These are phyloP conservation scores for Inga oerstediana DNA, from an alignment of 306 rosid species.

Conservation along the genomic window DNA sequence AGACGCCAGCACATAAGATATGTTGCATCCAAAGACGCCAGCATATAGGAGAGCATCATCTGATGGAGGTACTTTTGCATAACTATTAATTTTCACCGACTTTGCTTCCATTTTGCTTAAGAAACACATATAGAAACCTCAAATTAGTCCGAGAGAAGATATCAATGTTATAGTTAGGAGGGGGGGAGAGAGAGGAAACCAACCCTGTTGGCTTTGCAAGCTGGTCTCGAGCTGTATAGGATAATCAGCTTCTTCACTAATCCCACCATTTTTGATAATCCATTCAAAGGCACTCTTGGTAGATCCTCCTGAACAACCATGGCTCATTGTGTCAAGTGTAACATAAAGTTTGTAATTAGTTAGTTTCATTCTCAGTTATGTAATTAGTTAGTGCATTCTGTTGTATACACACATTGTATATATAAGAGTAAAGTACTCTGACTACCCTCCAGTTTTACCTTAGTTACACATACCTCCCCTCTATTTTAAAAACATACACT, in stretches of 20 bases:
- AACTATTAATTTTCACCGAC: constrained; percentile 41
- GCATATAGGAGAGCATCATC: constrained; percentile 36
- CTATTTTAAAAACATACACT: too few species aligned
- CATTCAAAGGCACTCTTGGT: neutral
- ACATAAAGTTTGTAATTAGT: too few species aligned
- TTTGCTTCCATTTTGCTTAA: constrained; percentile 37
- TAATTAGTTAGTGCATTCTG: too few species aligned
- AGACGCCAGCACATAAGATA: constrained; percentile 17
- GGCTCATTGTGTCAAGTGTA: neutral
- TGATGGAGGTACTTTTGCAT: constrained; percentile 42
- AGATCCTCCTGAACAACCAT: neutral
- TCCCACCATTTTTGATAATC: neutral
- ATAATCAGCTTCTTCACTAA: neutral
- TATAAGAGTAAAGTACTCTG: too few species aligned
- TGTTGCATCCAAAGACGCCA: too few species aligned
- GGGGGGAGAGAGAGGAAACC: too few species aligned
- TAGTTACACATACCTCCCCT: too few species aligned
- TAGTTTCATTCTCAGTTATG: too few species aligned
- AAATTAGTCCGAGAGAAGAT: neutral
- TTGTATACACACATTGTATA: too few species aligned
- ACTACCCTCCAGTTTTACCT: too few species aligned
- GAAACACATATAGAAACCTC: neutral
- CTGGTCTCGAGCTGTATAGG: neutral
- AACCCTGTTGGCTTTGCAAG: neutral
- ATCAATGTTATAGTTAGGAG: too few species aligned